A percentile compares a stretch with the other conserved stretches of the same genome.
Evolutionary conservation across 1,284 basidiomycete species (phyloP).

Genomic region (Sporisorium reilianum): DNA sequence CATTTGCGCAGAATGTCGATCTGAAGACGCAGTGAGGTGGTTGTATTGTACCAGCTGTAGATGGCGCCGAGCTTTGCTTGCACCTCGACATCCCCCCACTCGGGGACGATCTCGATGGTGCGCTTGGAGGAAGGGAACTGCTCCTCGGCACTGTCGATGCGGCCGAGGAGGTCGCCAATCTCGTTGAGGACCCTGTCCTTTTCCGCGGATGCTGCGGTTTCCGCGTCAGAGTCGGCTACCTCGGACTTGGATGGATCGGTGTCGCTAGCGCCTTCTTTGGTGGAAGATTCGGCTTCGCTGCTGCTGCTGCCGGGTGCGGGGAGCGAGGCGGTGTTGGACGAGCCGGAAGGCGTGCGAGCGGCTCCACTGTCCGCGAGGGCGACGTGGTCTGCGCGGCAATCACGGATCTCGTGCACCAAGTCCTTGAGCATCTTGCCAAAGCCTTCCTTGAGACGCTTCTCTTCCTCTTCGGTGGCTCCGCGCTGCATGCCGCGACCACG

Average conservation of each 20-base stretch:
- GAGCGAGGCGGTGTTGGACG: constrained; percentile 69
- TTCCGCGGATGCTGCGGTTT: constrained; percentile 15
- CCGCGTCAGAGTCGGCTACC: constrained; percentile 11
- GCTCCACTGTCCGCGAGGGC: constrained; percentile 57
- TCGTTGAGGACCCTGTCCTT: constrained; percentile 47
- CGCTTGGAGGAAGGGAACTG: constrained; percentile 65
- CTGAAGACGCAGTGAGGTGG: constrained; percentile 58
- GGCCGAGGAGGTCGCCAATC: constrained; percentile 54
- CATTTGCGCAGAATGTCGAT: constrained; percentile 63
- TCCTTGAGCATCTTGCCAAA: constrained; percentile 82
- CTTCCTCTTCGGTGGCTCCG: constrained; percentile 84
- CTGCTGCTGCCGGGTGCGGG: not conserved
- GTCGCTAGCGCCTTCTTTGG: constrained; percentile 7
- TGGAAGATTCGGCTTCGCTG: constrained; percentile 8
- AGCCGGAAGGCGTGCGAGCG: constrained; percentile 1
- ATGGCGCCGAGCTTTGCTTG: constrained; percentile 63
- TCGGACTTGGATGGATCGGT: constrained; percentile 20
- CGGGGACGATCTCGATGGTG: constrained; percentile 57
- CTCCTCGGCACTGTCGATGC: constrained; percentile 62
- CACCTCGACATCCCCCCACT: constrained; percentile 56
- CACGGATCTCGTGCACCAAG: constrained; percentile 84
- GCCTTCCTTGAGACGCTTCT: constrained; percentile 82
- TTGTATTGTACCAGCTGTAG: constrained; percentile 67
- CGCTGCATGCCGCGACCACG: constrained; percentile 72
- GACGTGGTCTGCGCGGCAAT: constrained; percentile 75